These are phyloP conservation scores for Hanseniaspora singularis DNA, from an alignment of 805 yeast genomes.

Conservation along the genomic window DNA sequence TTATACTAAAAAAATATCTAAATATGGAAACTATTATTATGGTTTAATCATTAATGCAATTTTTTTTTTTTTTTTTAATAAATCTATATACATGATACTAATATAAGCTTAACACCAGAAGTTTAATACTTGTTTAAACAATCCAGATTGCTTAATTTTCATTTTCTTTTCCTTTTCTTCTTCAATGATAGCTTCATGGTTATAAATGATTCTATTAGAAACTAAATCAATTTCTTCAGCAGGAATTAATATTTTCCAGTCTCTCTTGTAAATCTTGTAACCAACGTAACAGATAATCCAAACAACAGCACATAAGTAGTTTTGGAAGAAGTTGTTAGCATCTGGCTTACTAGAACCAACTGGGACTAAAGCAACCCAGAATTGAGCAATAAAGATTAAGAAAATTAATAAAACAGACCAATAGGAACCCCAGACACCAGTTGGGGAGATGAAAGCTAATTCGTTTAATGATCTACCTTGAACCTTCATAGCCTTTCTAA, in stretches of 20 bases:
- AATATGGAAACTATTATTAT: neutral
- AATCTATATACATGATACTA: too few relatives aligned
- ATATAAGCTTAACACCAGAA: slow-evolving; percentile 32
- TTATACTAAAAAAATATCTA: too few relatives aligned
- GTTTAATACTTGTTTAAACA: slow-evolving; percentile 22
- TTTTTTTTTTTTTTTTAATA: too few relatives aligned
- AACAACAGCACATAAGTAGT: slow-evolving; percentile 38
- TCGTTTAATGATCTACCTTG: slow-evolving; percentile 43
- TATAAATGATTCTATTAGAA: slow-evolving; percentile 26
- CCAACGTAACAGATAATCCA: slow-evolving; percentile 34
- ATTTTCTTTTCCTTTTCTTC: slow-evolving; percentile 27
- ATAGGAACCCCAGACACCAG: slow-evolving; percentile 43
- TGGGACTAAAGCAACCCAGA: slow-evolving; percentile 68
- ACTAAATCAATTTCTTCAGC: slow-evolving; percentile 26
- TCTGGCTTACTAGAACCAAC: slow-evolving; percentile 36
- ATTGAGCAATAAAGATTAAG: slow-evolving; percentile 45
- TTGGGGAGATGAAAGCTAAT: slow-evolving; percentile 41
- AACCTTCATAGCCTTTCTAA: slow-evolving; percentile 44
- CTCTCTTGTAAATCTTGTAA: slow-evolving; percentile 38
- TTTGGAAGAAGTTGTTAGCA: slow-evolving; percentile 36
- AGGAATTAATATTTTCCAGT: slow-evolving; percentile 31
- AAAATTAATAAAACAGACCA: slow-evolving; percentile 39
- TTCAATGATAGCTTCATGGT: slow-evolving; percentile 27
- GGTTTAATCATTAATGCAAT: too few relatives aligned
- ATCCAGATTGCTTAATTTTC: slow-evolving; percentile 24